Evolutionary conservation across 2,329 filamentous ascomycete genomes (phyloP).

Genomic region (Tolypocladium tundrense): DNA sequence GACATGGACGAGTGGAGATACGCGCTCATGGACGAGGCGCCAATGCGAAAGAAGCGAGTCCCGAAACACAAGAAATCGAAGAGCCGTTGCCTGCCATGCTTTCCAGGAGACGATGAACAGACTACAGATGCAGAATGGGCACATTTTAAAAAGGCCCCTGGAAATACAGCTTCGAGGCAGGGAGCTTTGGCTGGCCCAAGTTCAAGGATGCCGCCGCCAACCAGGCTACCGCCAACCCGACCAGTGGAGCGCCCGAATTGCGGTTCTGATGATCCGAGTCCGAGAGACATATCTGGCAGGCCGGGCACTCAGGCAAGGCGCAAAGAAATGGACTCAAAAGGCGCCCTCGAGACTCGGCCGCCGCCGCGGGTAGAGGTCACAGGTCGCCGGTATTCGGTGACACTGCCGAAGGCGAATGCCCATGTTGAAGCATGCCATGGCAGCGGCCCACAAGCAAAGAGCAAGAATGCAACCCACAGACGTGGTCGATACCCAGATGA

Average conservation of each 20-base stretch:
- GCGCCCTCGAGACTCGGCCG: not conserved
- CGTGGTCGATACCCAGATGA: not conserved
- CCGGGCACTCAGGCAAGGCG: not conserved
- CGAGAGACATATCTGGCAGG: not conserved
- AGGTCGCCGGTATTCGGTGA: not conserved
- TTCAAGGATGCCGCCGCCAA: not conserved
- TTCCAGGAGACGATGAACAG: slow-evolving; percentile 11
- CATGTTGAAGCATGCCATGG: not conserved
- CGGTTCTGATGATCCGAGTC: slow-evolving; percentile 2
- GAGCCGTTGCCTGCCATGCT: slow-evolving; percentile 19
- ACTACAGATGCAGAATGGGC: slow-evolving; percentile 14
- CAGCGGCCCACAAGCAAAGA: not conserved
- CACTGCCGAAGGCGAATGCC: not conserved
- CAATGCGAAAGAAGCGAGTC: slow-evolving; percentile 10
- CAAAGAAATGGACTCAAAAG: not conserved
- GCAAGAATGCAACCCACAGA: not conserved
- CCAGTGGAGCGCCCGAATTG: not conserved
- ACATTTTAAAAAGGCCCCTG: slow-evolving; percentile 9
- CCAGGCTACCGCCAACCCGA: slow-evolving; percentile 1
- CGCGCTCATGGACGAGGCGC: slow-evolving; percentile 20
- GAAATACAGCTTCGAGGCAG: not conserved
- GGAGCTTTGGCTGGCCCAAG: not conserved
- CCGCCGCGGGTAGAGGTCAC: not conserved
- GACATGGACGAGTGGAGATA: slow-evolving; percentile 22
- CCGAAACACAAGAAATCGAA: slow-evolving; percentile 6